phyloP scores from a whole-genome alignment of 306 rosid genomes.

The Inga laurina region DNA sequence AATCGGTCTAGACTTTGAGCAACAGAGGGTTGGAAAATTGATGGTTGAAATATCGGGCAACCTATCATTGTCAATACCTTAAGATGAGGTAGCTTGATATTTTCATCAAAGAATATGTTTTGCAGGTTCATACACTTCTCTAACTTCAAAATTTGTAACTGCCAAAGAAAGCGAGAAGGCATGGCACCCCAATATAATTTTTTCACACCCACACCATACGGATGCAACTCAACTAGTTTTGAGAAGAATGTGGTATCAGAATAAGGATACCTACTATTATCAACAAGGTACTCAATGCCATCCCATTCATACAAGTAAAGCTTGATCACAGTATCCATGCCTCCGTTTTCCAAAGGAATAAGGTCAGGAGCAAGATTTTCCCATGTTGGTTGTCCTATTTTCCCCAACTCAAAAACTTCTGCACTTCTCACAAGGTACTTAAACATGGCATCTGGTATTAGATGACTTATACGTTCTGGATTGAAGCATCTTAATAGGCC shows the following conservation, averaged over 20 bases:
- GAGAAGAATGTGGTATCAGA: not conserved
- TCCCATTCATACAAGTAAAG: not conserved
- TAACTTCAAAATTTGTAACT: not conserved
- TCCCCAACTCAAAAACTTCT: slow-evolving; percentile 4
- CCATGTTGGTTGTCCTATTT: not conserved
- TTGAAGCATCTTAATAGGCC: not conserved
- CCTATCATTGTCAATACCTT: not conserved
- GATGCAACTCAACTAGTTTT: not conserved
- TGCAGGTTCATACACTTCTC: not conserved
- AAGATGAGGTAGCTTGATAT: not conserved
- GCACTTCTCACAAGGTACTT: not conserved
- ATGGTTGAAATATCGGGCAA: not conserved
- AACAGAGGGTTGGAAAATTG: not conserved
- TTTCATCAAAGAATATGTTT: not conserved
- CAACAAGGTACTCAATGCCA: slow-evolving; percentile 7
- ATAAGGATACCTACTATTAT: not conserved
- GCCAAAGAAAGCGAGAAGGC: not conserved
- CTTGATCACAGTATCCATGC: not conserved
- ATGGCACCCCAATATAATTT: not conserved
- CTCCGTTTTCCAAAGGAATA: slow-evolving; percentile 4
- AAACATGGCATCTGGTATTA: not conserved
- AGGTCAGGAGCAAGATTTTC: slow-evolving; percentile 23
- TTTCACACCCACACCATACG: not conserved
- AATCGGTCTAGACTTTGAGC: not conserved
- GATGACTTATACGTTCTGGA: not conserved